A percentile compares a stretch with the other conserved stretches of the same genome.
These are phyloP conservation scores for Neoboletus brunneissimus DNA, from an alignment of 768 basidiomycete species.

Conservation along the genomic window DNA sequence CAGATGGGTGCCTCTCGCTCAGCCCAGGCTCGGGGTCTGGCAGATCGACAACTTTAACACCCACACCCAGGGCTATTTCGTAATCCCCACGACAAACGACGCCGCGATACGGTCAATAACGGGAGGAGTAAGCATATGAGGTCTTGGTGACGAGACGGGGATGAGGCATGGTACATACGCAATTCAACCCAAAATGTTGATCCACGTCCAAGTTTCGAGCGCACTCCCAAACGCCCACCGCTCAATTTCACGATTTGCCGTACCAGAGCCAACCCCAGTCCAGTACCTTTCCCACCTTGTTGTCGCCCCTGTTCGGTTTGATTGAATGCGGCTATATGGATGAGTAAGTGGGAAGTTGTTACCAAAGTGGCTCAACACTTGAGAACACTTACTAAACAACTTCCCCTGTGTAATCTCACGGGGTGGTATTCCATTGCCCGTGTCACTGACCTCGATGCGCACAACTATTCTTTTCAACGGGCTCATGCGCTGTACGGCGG, in stretches of 20 bases:
- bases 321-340: slow-evolving; percentile 60
- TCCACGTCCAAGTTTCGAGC: slow-evolving; percentile 61
- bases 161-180: slow-evolving; percentile 36
- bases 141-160: slow-evolving; percentile 7
- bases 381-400: slow-evolving; percentile 57
- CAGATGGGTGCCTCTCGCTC: slow-evolving; percentile 19
- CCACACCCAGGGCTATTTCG: slow-evolving; percentile 59
- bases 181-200: slow-evolving; percentile 90
- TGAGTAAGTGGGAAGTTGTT: slow-evolving; percentile 4
- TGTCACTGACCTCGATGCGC: slow-evolving; percentile 82
- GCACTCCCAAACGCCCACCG: slow-evolving; percentile 72
- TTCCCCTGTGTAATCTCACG: slow-evolving; percentile 70
- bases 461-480: slow-evolving; percentile 67
- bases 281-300: slow-evolving; percentile 73
- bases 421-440: slow-evolving; percentile 60
- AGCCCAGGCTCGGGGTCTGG: slow-evolving; percentile 24
- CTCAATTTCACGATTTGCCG: slow-evolving; percentile 75
- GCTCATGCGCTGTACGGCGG: not conserved
- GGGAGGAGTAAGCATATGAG: slow-evolving; percentile 8
- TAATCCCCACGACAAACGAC: slow-evolving; percentile 3
- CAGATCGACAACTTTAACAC: slow-evolving; percentile 45
- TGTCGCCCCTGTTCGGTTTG: slow-evolving; percentile 74
- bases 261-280: slow-evolving; percentile 72
- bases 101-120: slow-evolving; percentile 5
- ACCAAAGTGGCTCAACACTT: not conserved